phyloP scores from a whole-genome alignment of 129 eudicot genomes.

The Flaveria trinervia region DNA sequence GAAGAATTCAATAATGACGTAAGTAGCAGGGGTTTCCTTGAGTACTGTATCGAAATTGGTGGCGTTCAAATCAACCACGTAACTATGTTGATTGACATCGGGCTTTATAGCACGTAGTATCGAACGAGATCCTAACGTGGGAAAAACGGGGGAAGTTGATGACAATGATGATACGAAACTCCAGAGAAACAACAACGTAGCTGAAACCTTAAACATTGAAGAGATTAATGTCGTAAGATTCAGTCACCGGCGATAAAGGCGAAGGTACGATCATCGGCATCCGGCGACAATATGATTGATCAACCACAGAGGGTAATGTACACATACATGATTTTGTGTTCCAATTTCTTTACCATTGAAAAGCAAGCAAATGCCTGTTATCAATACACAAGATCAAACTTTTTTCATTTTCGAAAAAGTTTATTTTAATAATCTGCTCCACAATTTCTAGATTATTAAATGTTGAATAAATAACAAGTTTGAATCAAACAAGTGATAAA shows the following conservation, averaged over 20 bases:
- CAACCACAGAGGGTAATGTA: not conserved
- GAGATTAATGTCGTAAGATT: conserved; percentile 24
- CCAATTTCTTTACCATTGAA: not conserved
- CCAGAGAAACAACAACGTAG: conserved; percentile 28
- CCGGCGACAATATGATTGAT: not conserved
- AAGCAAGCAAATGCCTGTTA: not conserved
- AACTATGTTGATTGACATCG: conserved; percentile 35
- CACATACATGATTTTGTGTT: not conserved
- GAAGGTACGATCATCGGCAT: not conserved
- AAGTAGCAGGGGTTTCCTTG: conserved; percentile 60
- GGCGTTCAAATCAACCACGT: conserved; percentile 66
- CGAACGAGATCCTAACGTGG: conserved; percentile 62
- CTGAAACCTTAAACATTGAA: conserved; percentile 28
- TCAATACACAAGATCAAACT: not conserved
- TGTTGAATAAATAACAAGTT: too few relatives aligned
- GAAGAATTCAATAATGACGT: conserved; percentile 84
- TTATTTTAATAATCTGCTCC: too few relatives aligned
- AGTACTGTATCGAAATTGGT: conserved; percentile 75
- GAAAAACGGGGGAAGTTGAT: conserved; percentile 22
- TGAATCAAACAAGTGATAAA: too few relatives aligned
- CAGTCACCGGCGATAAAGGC: not conserved
- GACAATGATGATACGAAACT: conserved; percentile 26
- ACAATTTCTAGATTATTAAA: too few relatives aligned
- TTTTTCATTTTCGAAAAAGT: too few relatives aligned
- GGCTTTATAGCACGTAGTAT: conserved; percentile 53